Evolutionary conservation across 2,329 filamentous ascomycete species (phyloP).

Genomic region (Pezicula radicicola): DNA sequence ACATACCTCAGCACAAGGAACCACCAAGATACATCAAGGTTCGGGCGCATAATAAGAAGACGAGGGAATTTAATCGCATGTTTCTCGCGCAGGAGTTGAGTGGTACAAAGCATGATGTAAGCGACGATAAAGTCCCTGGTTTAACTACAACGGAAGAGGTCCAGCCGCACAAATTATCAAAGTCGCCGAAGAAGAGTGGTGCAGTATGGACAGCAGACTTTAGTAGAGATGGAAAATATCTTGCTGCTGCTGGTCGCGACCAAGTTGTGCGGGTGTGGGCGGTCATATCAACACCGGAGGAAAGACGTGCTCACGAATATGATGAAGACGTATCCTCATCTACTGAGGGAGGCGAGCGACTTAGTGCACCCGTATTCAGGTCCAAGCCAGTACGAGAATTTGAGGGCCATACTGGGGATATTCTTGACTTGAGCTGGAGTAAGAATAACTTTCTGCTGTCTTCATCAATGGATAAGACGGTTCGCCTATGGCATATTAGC

Average conservation of each 20-base stretch:
- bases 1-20: slow-evolving; percentile 82
- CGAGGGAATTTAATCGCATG: slow-evolving; percentile 77
- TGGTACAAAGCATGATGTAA: slow-evolving; percentile 44
- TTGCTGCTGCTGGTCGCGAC: slow-evolving; percentile 92
- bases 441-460: slow-evolving; percentile 98
- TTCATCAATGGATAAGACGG: slow-evolving; percentile 97
- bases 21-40: slow-evolving; percentile 91
- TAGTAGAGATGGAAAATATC: slow-evolving; percentile 84
- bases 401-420: slow-evolving; percentile 76
- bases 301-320: slow-evolving; percentile 70
- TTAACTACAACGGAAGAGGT: slow-evolving; percentile 24
- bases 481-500: slow-evolving; percentile 88
- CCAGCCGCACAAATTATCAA: slow-evolving; percentile 18
- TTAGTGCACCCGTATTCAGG: slow-evolving; percentile 89
- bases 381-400: slow-evolving; percentile 78
- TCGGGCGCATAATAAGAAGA: slow-evolving; percentile 74
- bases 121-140: slow-evolving; percentile 24
- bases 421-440: slow-evolving; percentile 94
- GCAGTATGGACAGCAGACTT: slow-evolving; percentile 94
- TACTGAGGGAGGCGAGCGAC: slow-evolving; percentile 52
- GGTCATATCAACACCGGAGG: slow-evolving; percentile 78
- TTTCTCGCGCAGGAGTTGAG: slow-evolving; percentile 91
- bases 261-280: slow-evolving; percentile 83
- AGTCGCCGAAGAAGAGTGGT: slow-evolving; percentile 36
- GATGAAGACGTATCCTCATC: slow-evolving; percentile 53